These are phyloP conservation scores for Leptodontidium sp. DNA, from an alignment of 2,329 filamentous ascomycete species.

Conservation along the genomic window DNA sequence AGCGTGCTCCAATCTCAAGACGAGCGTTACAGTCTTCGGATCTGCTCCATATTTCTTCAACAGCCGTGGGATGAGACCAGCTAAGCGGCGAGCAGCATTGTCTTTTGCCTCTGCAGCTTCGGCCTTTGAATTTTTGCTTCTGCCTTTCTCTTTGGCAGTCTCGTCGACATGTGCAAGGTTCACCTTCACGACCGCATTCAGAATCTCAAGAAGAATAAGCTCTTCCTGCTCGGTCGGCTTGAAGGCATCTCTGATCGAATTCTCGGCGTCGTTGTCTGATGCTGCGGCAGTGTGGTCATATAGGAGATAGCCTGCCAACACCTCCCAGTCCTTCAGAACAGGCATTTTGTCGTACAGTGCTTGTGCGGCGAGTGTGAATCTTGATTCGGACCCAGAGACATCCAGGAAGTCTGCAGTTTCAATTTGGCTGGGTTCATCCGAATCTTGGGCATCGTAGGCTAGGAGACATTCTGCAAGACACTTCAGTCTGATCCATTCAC, in stretches of 20 bases:
- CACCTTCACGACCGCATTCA: slow-evolving; percentile 82
- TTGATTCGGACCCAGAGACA: slow-evolving; percentile 74
- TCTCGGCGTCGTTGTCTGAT: slow-evolving; percentile 72
- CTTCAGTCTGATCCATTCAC: slow-evolving; percentile 92
- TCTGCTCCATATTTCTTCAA: slow-evolving; percentile 94
- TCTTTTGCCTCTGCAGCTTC: slow-evolving; percentile 77
- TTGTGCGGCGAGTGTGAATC: slow-evolving; percentile 86
- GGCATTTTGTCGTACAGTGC: slow-evolving; percentile 83
- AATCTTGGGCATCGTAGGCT: slow-evolving; percentile 78
- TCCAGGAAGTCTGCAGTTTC: slow-evolving; percentile 58
- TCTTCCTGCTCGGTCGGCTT: slow-evolving; percentile 66
- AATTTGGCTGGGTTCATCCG: slow-evolving; percentile 61
- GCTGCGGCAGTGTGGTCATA: slow-evolving; percentile 81
- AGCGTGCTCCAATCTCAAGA: slow-evolving; percentile 84
- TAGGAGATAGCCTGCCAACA: slow-evolving; percentile 86
- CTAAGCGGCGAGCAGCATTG: slow-evolving; percentile 79
- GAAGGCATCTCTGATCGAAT: slow-evolving; percentile 42
- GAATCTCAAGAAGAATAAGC: slow-evolving; percentile 83
- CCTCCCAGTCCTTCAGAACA: slow-evolving; percentile 87
- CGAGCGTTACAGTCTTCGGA: slow-evolving; percentile 83
- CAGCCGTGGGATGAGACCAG: slow-evolving; percentile 80
- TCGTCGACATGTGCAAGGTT: slow-evolving; percentile 73
- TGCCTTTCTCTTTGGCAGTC: slow-evolving; percentile 66
- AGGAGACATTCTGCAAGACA: slow-evolving; percentile 85
- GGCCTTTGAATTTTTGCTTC: slow-evolving; percentile 60